These are phyloP conservation scores for Aspergillus pseudotamarii DNA, from an alignment of 2,329 filamentous ascomycete species.

Conservation along the genomic window DNA sequence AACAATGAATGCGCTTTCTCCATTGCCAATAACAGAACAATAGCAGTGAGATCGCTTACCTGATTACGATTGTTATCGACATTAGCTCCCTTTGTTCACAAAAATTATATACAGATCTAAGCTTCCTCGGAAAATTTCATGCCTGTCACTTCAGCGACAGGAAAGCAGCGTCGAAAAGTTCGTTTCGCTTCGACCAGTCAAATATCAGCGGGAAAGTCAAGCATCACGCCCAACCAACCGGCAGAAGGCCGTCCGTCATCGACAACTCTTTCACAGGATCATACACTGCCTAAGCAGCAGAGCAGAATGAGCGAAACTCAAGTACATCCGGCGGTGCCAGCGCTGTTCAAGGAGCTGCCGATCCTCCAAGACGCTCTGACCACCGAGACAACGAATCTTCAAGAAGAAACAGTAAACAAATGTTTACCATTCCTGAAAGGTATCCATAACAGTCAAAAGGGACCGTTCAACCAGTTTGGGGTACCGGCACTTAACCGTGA, in stretches of 20 bases:
- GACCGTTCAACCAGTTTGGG: conserved; percentile 68
- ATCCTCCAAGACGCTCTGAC: conserved; percentile 66
- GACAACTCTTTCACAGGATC: conserved; percentile 13
- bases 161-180: conserved; percentile 42
- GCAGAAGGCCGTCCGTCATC: conserved; percentile 20
- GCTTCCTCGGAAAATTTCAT: conserved; percentile 24
- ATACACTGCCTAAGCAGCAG: conserved; percentile 10
- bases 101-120: neutral
- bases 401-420: conserved; percentile 68
- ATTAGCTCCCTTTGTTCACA: neutral
- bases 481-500: conserved; percentile 72
- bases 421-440: conserved; percentile 69
- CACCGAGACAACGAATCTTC: conserved; percentile 69
- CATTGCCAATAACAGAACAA: conserved; percentile 9
- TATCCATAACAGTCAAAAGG: conserved; percentile 51
- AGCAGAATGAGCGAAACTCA: conserved; percentile 28
- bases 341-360: conserved; percentile 52
- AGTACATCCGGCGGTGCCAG: conserved; percentile 36
- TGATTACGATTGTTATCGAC: neutral
- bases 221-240: conserved; percentile 10
- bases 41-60: neutral
- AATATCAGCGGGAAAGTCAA: conserved; percentile 22
- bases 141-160: conserved; percentile 35
- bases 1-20: conserved; percentile 15
- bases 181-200: conserved; percentile 38